A percentile compares a stretch with the other conserved stretches of the same genome.
phyloP scores from a whole-genome alignment of 257 asterid species.

The Capsicum baccatum region DNA sequence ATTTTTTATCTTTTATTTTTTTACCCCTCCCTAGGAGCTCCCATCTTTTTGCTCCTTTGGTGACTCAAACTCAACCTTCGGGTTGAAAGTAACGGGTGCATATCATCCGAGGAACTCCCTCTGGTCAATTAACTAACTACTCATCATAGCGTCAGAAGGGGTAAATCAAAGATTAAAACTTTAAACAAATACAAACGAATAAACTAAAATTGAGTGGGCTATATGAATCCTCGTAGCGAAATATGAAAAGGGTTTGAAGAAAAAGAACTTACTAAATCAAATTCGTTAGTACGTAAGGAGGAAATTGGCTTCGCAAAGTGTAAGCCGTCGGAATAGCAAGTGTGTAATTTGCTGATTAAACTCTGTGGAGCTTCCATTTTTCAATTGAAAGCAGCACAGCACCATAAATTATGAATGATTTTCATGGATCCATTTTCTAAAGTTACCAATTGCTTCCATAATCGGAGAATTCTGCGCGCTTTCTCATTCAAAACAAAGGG shows the following conservation, averaged over 20 bases:
- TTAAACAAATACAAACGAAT: no score
- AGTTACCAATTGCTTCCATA: background rate
- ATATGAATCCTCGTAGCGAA: no score
- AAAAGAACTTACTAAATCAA: conserved; percentile 69
- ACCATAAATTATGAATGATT: background rate
- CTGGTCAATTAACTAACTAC: no score
- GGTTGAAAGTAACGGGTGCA: no score
- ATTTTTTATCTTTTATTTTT: no score
- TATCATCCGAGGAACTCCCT: no score
- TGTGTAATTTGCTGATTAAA: conserved; percentile 57
- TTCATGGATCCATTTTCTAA: background rate
- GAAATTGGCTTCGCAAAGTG: conserved; percentile 69
- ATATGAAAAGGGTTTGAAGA: background rate
- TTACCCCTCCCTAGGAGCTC: no score
- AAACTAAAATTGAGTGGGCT: no score
- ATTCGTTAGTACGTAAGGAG: conserved; percentile 66
- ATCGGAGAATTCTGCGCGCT: background rate
- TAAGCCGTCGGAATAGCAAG: conserved; percentile 62
- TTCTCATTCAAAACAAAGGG: background rate
- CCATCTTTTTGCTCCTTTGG: no score
- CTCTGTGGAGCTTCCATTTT: conserved; percentile 68
- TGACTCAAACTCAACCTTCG: no score
- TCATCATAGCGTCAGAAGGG: no score
- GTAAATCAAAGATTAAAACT: no score
- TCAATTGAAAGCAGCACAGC: background rate